Conservation (phyloP, 345 rosid species). For the Corchorus olitorius region DNA sequence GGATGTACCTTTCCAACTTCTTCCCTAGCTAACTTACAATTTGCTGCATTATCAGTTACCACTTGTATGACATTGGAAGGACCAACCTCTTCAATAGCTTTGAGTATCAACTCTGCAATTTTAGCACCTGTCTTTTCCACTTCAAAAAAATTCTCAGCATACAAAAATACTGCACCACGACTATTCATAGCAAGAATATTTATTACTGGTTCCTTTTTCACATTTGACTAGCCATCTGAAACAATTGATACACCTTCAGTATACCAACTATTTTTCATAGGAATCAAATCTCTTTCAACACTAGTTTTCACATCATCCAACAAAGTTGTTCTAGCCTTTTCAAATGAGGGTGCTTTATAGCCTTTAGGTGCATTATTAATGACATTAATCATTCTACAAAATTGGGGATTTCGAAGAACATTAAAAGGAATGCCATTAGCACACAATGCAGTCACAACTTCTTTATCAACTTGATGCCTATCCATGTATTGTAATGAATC, state of each 20-base stretch:
- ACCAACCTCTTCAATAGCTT: too few species aligned
- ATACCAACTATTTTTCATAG: neutral
- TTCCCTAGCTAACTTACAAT: neutral
- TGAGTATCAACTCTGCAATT: neutral
- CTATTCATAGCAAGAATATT: neutral
- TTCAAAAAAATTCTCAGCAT: neutral
- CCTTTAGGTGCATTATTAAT: too few species aligned
- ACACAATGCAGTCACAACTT: too few species aligned
- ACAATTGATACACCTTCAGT: neutral
- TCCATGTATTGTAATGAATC: too few species aligned
- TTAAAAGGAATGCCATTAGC: too few species aligned
- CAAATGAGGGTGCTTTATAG: neutral
- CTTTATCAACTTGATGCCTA: too few species aligned
- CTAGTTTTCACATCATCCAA: neutral
- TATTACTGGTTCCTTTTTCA: neutral
- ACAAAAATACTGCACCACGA: neutral
- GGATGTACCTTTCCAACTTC: neutral
- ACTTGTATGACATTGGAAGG: too few species aligned
- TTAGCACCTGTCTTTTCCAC: neutral
- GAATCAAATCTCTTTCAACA: neutral
- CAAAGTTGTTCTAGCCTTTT: neutral
- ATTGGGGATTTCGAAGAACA: too few species aligned
- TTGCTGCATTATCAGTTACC: neutral
- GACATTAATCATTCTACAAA: too few species aligned
- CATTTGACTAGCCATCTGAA: slow-evolving; percentile 5